Percentiles rank a stretch among this genome's conserved stretches.
These are phyloP conservation scores for Fulvia fulva DNA, from an alignment of 2,329 filamentous ascomycete species.

Conservation along the genomic window DNA sequence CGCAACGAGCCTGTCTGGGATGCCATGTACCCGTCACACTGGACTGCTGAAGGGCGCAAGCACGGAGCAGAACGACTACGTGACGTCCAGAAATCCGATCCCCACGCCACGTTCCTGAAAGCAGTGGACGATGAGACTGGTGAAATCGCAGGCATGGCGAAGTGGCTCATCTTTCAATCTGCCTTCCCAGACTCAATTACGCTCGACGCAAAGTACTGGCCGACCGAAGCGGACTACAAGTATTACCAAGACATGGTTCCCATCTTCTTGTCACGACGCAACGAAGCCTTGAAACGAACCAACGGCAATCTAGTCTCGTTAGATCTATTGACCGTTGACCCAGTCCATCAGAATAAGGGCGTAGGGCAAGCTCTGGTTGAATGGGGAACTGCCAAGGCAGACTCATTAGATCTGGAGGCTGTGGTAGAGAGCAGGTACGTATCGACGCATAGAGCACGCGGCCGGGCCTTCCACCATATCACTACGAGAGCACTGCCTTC, in stretches of 20 bases:
- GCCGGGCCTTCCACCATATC: background rate
- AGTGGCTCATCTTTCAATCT: conserved; percentile 30
- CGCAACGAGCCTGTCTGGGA: conserved; percentile 29
- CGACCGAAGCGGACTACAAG: conserved; percentile 18
- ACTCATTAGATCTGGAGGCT: conserved; percentile 26
- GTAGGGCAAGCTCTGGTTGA: conserved; percentile 28
- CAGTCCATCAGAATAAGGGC: conserved; percentile 26
- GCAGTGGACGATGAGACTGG: conserved; percentile 26
- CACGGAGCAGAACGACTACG: conserved; percentile 25
- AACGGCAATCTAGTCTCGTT: conserved; percentile 29
- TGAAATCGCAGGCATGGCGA: conserved; percentile 31
- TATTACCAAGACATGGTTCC: conserved; percentile 21
- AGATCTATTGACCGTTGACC: conserved; percentile 30
- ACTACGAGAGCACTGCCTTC: background rate
- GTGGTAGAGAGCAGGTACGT: conserved; percentile 28
- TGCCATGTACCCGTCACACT: conserved; percentile 26
- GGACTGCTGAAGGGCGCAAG: conserved; percentile 23
- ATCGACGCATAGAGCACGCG: background rate
- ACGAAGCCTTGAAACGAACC: conserved; percentile 20
- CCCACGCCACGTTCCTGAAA: conserved; percentile 27
- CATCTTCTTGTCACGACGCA: conserved; percentile 22
- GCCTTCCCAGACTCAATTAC: conserved; percentile 10
- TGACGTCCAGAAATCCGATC: conserved; percentile 18
- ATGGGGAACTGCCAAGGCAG: conserved; percentile 30
- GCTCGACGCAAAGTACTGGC: conserved; percentile 19